Base-by-base conservation (phyloP, 495 filamentous ascomycete genomes). In the Venustampulla echinocandica region DNA sequence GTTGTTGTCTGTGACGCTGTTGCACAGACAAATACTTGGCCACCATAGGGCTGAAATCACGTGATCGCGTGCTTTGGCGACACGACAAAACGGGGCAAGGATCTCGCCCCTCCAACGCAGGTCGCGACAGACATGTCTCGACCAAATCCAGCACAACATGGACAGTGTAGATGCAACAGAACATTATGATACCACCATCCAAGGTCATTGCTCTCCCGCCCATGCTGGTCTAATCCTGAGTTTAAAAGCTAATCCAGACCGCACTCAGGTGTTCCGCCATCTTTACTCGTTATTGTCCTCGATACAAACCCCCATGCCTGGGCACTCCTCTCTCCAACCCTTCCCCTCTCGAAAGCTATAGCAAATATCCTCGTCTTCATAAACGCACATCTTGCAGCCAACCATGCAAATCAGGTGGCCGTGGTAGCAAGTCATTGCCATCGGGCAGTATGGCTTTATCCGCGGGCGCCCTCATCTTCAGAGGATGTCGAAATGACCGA, bases 291-390 rank as follows among this genome's bases (percentile, higher is more conserved):
- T 49, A 80, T 98, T 59, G 76, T 98, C 64, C 74, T 98, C 69
- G 92, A 98, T 68, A 95, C 92, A 33, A 97, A 97, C 60, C 93
- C 92, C 1, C 85, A 84, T 55, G 88, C 92, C 61, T 98, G 92
- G 92, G 79, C 85, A 3, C 71, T 84, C 38, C 76, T 97, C 47
- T 64, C 77, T 52, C 64, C 79, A 49, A 78, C 75, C 3, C 83
- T 98, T n/a, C 77, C 92, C 23, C 75, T 97, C 50, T 80, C 84
- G 43, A 82, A 83, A 55, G 87, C 85, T 44, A 70, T 98, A 46
- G 82, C 93, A 42, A 92, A 87, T 69, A 75, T 97, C 50, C 82
- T 95, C 58, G 81, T 97, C 70, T 96, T 96, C 68, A 81, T 96
- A 63, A 95, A 98, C 61, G 85, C 89, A 47, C 92, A 98, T 61